Evolutionary conservation across 257 asterid species (phyloP).

Genomic region (Fraxinus americana): DNA sequence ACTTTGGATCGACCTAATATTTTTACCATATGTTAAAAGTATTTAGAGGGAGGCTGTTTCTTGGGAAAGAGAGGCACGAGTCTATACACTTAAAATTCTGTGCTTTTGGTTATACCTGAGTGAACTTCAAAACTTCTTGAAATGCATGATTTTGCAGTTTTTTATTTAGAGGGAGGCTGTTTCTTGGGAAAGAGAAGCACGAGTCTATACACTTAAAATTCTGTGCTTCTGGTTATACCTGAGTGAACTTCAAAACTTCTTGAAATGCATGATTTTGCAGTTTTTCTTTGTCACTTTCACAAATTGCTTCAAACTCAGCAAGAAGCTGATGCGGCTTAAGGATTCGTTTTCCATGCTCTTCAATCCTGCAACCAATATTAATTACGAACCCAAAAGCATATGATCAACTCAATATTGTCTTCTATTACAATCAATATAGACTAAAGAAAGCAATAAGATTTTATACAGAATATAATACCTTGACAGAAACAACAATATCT

Average conservation of each 20-base stretch:
- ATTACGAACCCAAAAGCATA: background rate
- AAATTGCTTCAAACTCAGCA: conserved; percentile 52
- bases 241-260: conserved; percentile 50
- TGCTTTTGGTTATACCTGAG: conserved; percentile 37
- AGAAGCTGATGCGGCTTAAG: conserved; percentile 54
- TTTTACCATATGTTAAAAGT: background rate
- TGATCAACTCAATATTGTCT: background rate
- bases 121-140: conserved; percentile 48
- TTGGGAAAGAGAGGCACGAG: background rate
- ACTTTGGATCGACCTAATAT: background rate
- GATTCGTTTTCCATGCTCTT: conserved; percentile 59
- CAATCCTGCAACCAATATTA: conserved; percentile 34
- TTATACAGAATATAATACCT: conserved; percentile 38
- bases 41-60: background rate
- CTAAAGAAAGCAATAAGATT: background rate
- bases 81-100: background rate
- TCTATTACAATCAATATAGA: background rate
- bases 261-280: conserved; percentile 43
- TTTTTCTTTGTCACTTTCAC: conserved; percentile 33
- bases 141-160: conserved; percentile 43
- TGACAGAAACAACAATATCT: conserved; percentile 62
- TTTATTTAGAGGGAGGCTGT: background rate
- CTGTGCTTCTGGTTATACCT: conserved; percentile 29
- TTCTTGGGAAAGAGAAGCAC: background rate
- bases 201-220: background rate